phyloP scores from a whole-genome alignment of 73 alveolate species.

The Breviolum minutum region DNA sequence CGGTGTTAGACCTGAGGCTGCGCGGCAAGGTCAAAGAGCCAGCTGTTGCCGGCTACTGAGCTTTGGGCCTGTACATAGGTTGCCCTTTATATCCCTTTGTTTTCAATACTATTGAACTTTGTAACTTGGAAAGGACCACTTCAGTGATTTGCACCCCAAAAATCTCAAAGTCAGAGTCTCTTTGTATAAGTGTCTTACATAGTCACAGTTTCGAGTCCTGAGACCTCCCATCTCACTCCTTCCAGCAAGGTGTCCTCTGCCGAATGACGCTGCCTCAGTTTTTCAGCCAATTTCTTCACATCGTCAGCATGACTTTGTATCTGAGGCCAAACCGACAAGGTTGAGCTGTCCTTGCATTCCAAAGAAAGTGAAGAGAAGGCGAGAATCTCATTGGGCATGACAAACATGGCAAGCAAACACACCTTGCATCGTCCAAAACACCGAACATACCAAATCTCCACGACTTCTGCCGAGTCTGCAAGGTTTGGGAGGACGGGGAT shows the following conservation, averaged over 20 bases:
- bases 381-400: too few species aligned
- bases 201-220: background rate
- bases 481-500: too few species aligned
- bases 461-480: too few species aligned
- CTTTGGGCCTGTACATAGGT: too few species aligned
- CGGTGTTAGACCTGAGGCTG: background rate
- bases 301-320: too few species aligned
- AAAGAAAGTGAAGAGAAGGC: background rate
- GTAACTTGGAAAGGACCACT: background rate
- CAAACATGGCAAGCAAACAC: too few species aligned
- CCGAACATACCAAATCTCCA: too few species aligned
- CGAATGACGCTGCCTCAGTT: constrained; percentile 10
- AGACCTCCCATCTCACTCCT: too few species aligned
- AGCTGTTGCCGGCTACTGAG: background rate
- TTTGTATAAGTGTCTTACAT: too few species aligned
- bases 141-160: background rate
- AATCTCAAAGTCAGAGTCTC: too few species aligned
- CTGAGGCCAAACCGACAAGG: constrained; percentile 35
- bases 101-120: background rate
- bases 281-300: background rate
- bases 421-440: too few species aligned
- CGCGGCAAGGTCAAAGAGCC: constrained; percentile 29
- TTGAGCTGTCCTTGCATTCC: background rate
- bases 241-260: background rate
- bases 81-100: background rate